phyloP scores from a whole-genome alignment of 331 rosid genomes.

The Malus hybrid region DNA sequence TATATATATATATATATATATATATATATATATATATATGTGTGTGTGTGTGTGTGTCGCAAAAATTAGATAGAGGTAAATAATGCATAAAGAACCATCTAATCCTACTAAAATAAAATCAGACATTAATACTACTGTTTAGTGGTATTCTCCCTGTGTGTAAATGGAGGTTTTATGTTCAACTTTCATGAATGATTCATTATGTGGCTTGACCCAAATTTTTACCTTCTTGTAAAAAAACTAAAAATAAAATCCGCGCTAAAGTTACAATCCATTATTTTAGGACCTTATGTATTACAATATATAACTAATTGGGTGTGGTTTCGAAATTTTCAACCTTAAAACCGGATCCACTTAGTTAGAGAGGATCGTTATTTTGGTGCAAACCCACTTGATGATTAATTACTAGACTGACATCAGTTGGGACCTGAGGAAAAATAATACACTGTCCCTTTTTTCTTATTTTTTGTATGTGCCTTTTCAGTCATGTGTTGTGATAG shows the following conservation, averaged over 20 bases:
- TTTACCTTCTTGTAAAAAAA: neutral
- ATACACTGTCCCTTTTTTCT: neutral
- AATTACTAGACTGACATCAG: neutral
- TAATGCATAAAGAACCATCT: neutral
- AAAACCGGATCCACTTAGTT: slow-evolving; percentile 3
- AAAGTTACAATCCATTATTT: neutral
- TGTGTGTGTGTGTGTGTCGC: too few relatives aligned
- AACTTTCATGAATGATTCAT: neutral
- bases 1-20: too few relatives aligned
- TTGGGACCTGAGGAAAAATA: neutral
- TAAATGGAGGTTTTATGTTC: too few relatives aligned
- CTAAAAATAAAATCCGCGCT: neutral
- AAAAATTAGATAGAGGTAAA: neutral
- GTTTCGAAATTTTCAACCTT: neutral
- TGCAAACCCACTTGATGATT: neutral
- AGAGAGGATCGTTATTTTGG: neutral
- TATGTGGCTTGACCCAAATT: neutral
- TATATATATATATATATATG: too few relatives aligned
- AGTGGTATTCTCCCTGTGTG: too few relatives aligned
- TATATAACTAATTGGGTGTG: neutral
- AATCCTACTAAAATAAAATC: neutral
- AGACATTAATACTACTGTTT: too few relatives aligned
- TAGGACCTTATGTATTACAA: neutral
- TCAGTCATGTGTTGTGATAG: slow-evolving; percentile 4
- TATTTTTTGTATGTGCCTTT: neutral